Evolutionary conservation across 1,284 basidiomycete genomes (phyloP), one percentile per base, ranked within the genome.

Genomic region (Puccinia polysora): DNA sequence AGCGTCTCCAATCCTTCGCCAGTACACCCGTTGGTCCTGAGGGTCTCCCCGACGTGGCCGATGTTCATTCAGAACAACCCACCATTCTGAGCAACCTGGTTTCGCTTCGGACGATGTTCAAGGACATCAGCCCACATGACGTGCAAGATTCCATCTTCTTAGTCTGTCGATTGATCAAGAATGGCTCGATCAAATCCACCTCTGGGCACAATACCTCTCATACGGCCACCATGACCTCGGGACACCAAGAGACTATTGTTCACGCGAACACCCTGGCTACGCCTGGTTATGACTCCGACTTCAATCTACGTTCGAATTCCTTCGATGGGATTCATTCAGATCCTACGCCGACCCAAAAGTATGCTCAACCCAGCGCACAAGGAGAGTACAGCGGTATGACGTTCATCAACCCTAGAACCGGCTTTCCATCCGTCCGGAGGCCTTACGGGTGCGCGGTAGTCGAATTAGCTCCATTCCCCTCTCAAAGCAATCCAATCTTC

Each of bases 371-470:
- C 25, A 45, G 52, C 34, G 25, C 28, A 32, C 50, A 65, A 12
- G 40, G 58, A 60, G 73, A 67, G 14, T 55, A 47, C 43, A 58
- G 28, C 45, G 62, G 49, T 6, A 77, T 76, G 76, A 75, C 76
- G 28, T 63, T 53, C 18, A 68, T 62, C 2, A 72, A 72, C 23
- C 36, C 32, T 12, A 64, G 28, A 36, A 49, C 20, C 30, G 75
- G 74, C 0, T 38, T 70, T 8, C 76, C 76, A 67, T 78, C 75
- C 55, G 88, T 89, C 77, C 85, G 95, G 55, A 83, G 94, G 65
- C 94, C 95, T 0, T 91, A 97, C 77, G 95, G 93, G 14, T 97
- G 92, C 78, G 94, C 94, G 0, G 89, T 95, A 4, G 82, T 97
- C 65, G 90, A 95, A 77, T 82, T 97, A 45, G 86, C 87, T 0